Percentiles rank a stretch among this genome's conserved stretches.
These are phyloP conservation scores for Tilletiopsis washingtonensis DNA, from an alignment of 1,284 basidiomycete genomes.

Conservation along the genomic window DNA sequence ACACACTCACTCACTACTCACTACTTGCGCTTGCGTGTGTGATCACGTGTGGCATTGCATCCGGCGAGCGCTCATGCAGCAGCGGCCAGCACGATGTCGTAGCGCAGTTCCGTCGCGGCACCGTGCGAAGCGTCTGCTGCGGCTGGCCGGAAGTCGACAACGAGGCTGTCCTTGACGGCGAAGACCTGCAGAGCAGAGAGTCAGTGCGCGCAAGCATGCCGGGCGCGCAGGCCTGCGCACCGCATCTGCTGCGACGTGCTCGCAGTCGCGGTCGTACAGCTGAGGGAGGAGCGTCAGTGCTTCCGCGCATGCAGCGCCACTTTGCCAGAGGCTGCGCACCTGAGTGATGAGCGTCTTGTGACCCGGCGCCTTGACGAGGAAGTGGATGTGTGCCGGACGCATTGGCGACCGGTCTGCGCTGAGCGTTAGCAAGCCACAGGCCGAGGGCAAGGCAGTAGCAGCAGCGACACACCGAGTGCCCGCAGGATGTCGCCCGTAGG, in stretches of 20 bases:
- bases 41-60: too few relatives aligned
- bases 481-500: conserved; percentile 46
- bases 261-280: background rate
- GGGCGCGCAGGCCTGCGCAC: too few relatives aligned
- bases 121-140: too few relatives aligned
- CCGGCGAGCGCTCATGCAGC: too few relatives aligned
- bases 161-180: conserved; percentile 47
- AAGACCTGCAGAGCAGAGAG: conserved; percentile 49
- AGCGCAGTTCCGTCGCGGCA: conserved; percentile 28
- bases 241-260: background rate
- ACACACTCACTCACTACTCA: too few relatives aligned
- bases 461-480: too few relatives aligned
- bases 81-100: conserved; percentile 35
- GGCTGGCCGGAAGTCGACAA: conserved; percentile 39
- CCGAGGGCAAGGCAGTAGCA: too few relatives aligned
- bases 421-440: too few relatives aligned
- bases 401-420: conserved; percentile 48
- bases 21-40: too few relatives aligned
- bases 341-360: conserved; percentile 22
- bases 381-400: conserved; percentile 49
- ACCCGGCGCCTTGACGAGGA: conserved; percentile 14
- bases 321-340: conserved; percentile 22
- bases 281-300: background rate
- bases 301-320: background rate
- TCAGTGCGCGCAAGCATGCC: conserved; percentile 42